Evolutionary conservation across 1,284 basidiomycete species (phyloP), one percentile per base, ranked within the genome.

Genomic region (Austroboletus novae-zelandiae): DNA sequence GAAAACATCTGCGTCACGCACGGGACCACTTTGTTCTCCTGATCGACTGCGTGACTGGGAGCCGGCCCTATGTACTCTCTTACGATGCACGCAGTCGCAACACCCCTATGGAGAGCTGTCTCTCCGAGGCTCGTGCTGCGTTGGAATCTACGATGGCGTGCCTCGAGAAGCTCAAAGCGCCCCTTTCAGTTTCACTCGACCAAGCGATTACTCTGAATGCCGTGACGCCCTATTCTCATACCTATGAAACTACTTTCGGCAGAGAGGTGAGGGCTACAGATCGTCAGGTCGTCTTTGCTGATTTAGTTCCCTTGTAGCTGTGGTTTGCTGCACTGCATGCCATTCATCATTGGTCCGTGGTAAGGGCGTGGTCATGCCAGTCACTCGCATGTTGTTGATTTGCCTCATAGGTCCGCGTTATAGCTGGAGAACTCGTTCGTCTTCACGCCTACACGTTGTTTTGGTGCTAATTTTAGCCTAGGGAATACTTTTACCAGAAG

Each of bases 311-410:
- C 35, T 23, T 49, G 29, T 43, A 91, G 87, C 67, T 93, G n/a
- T 93, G 91, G 91, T 93, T 93, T 65, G 79, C 80, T n/a, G 80
- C 76, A 23, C 68, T 93, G 27, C 90, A 93, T 64, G 89, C 89
- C 41, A 85, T 92, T 34, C 88, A 91, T 67, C 89, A 90, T 64
- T 91, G 86, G 86, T 88, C 86, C 15, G 89, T 90, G 86, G 86
- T 89, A 62, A 59, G 78, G 62, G 17, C 48, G 31, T 27, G 15
- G n/a, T 43, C 29, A 31, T 48, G n/a, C 32, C 30, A 15, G 14
- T 47, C 39, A 18, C 46, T 42, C 51, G 31, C 45, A 34, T 47
- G 42, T 53, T 52, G 51, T 51, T 60, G 40, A 58, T 48, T 27
- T 43, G 13, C 34, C 15, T 25, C 48, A 14, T 40, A 89, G 86